phyloP scores from a whole-genome alignment of 371 early-diverging fungal genomes.

The Racocetra persica region DNA sequence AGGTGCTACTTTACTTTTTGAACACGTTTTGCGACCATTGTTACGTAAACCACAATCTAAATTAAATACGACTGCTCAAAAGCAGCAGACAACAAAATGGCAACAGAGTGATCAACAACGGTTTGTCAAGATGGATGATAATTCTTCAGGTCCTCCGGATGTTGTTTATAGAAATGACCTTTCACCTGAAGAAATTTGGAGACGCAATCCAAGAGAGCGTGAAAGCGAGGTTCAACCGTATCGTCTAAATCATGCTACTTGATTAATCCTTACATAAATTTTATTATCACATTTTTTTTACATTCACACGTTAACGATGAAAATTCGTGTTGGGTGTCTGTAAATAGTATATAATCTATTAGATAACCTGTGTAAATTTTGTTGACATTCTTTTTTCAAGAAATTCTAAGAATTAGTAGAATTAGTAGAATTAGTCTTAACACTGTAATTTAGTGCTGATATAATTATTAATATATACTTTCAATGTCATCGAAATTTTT shows the following conservation, averaged over 20 bases:
- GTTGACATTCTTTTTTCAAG: too few species aligned
- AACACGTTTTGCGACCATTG: constrained; percentile 30
- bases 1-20: constrained; percentile 54
- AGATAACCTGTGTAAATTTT: too few species aligned
- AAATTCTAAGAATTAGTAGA: too few species aligned
- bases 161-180: not conserved
- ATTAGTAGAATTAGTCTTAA: too few species aligned
- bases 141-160: not conserved
- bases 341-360: too few species aligned
- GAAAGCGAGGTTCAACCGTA: constrained; percentile 19
- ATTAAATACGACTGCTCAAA: not conserved
- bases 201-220: not conserved
- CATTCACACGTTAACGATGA: too few species aligned
- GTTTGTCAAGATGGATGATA: not conserved
- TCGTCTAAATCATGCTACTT: not conserved
- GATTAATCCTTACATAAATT: not conserved
- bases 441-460: too few species aligned
- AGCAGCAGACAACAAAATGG: not conserved
- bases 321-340: too few species aligned
- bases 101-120: not conserved
- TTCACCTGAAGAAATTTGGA: constrained; percentile 24
- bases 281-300: too few species aligned
- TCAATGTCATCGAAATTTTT: too few species aligned
- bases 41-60: constrained; percentile 24
- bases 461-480: too few species aligned